Base-by-base conservation (phyloP, 768 basidiomycete species). In the Pisolithus microcarpus region DNA sequence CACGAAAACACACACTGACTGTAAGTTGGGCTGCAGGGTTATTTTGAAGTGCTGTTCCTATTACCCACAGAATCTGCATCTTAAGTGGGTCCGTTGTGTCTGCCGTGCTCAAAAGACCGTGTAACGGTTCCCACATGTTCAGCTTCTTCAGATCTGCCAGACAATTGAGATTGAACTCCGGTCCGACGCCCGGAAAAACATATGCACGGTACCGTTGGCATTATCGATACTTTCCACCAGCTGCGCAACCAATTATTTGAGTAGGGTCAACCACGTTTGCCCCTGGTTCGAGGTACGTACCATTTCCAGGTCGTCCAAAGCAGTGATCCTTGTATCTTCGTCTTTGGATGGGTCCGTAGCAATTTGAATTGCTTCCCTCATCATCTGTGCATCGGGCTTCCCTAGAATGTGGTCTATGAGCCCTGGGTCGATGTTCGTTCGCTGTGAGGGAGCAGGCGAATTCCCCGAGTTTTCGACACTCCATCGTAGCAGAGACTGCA, bases 171-270 rank as follows among this genome's bases (percentile, higher is more conserved):
- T 31, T 53, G n/a, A 46, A 40, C 39, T 31, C 9, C 48, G 7
- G 30, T 51, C 30, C 13, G 19, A 0, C 49, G 19, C 4, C 34
- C 34, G 28, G 9, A 21, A n/a, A 6, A n/a, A 49, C 10, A 30
- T 18, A 34, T 46, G 21, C 16, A 16, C 54, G 38, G 16, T 15
- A 63, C 91, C 79, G 62, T 91, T 94, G 0, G 92, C 91, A 64
- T 95, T 95, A 60, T 95, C 92, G 48, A 95, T 90, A 38, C 79
- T 79, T 65, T 95, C 90, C 50, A 94, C 75, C 26, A 94, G 72
- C 91, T 93, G 57, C 24, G 44, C 10, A 15, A 40, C 2, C 18
- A 16, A 39, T 5, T 23, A 31, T 5, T 23, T 45, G 5, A 8
- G n/a, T 37, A 34, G 8, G 11, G n/a, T 15, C 47, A 24, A 34